These are phyloP conservation scores for Exophiala phaeomuriformis DNA, from an alignment of 2,329 filamentous ascomycete species.

Conservation along the genomic window DNA sequence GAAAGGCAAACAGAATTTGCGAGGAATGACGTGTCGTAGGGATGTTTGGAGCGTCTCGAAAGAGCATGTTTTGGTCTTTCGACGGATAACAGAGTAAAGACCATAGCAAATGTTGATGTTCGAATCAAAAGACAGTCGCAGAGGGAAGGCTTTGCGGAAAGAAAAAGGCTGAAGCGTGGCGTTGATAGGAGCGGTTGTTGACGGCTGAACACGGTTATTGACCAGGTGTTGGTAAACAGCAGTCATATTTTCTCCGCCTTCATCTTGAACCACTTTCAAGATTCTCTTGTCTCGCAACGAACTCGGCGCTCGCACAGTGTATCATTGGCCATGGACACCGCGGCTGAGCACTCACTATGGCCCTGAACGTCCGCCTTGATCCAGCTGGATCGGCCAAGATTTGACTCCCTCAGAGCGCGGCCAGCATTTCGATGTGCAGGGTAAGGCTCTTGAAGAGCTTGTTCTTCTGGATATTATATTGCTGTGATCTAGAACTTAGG, in stretches of 20 bases:
- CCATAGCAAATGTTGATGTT: background rate
- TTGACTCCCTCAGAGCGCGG: slow-evolving; percentile 7
- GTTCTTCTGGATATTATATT: slow-evolving; percentile 16
- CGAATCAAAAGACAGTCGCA: background rate
- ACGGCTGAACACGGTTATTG: background rate
- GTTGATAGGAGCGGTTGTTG: background rate
- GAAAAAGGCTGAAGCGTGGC: background rate
- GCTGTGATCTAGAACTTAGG: slow-evolving; percentile 9
- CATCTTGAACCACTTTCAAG: background rate
- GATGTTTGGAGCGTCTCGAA: background rate
- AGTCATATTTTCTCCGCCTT: background rate
- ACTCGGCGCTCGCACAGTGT: background rate
- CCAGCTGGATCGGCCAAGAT: background rate
- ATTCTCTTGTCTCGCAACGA: background rate
- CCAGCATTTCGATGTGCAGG: slow-evolving; percentile 15
- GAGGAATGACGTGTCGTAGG: background rate
- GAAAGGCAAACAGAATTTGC: background rate
- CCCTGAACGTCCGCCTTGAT: background rate
- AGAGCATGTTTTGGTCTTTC: slow-evolving; percentile 1
- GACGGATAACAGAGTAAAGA: slow-evolving; percentile 3
- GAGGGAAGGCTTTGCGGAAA: background rate
- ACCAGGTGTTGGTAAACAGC: background rate
- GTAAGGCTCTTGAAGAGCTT: slow-evolving; percentile 16
- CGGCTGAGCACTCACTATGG: background rate
- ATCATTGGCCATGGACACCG: too few relatives aligned